phyloP scores from a whole-genome alignment of 345 rosid species.

The Eucalyptus sp. region DNA sequence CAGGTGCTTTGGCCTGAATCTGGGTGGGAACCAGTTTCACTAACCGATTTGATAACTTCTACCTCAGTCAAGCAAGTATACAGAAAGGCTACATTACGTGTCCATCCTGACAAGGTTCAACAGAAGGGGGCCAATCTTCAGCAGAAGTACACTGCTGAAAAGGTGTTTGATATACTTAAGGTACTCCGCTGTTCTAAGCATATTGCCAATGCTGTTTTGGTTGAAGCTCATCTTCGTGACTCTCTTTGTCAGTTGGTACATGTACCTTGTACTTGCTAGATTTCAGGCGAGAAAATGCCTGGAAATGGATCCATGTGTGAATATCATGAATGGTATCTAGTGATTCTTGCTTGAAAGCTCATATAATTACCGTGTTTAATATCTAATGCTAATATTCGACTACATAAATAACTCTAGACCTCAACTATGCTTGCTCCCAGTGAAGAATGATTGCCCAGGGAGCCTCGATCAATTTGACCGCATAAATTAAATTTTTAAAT shows the following conservation, averaged over 20 bases:
- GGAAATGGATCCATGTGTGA: background rate
- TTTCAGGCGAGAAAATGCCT: background rate
- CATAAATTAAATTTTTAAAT: background rate
- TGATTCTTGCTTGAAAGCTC: background rate
- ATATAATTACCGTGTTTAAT: background rate
- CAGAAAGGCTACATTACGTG: constrained; percentile 65
- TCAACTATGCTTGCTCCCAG: background rate
- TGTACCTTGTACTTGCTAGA: background rate
- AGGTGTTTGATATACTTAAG: constrained; percentile 95
- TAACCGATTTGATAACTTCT: constrained; percentile 85
- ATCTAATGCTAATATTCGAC: background rate
- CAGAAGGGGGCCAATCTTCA: constrained; percentile 88
- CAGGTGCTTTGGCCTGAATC: constrained; percentile 95
- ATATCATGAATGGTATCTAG: background rate
- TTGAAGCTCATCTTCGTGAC: background rate
- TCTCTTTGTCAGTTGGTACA: background rate
- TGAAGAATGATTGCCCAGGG: background rate
- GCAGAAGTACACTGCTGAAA: constrained; percentile 87
- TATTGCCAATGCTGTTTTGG: background rate
- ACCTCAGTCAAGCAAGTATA: constrained; percentile 80
- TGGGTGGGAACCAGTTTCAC: constrained; percentile 78
- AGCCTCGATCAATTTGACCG: background rate
- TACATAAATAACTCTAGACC: background rate
- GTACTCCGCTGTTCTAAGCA: constrained; percentile 14
- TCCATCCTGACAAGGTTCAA: constrained; percentile 98